Evolutionary conservation across 768 basidiomycete genomes (phyloP).

Genomic region (Suillus paluster): DNA sequence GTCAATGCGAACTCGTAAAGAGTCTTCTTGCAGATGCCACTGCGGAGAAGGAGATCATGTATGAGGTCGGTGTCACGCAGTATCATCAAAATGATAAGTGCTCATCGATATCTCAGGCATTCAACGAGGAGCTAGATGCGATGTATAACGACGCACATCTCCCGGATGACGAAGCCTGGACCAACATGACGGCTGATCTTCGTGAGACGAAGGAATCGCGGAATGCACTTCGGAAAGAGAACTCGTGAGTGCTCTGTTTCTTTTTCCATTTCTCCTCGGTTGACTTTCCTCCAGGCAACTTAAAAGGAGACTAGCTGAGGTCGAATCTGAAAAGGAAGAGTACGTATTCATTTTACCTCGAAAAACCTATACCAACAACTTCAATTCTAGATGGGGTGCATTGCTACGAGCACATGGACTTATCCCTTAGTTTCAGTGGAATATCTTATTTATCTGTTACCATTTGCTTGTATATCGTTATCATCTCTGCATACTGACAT

Average conservation of each 20-base stretch:
- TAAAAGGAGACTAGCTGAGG: slow-evolving; percentile 69
- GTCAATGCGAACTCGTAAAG: slow-evolving; percentile 82
- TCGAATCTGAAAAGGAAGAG: slow-evolving; percentile 81
- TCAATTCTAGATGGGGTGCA: slow-evolving; percentile 60
- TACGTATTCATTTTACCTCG: slow-evolving; percentile 43
- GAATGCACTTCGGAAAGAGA: slow-evolving; percentile 78
- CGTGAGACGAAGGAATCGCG: slow-evolving; percentile 74
- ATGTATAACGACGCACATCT: slow-evolving; percentile 88
- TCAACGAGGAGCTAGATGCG: slow-evolving; percentile 91
- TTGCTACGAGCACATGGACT: slow-evolving; percentile 55
- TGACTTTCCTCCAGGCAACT: slow-evolving; percentile 52
- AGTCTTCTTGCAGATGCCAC: slow-evolving; percentile 76
- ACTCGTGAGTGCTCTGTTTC: slow-evolving; percentile 59
- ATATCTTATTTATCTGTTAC: slow-evolving; percentile 3
- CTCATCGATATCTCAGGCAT: slow-evolving; percentile 58
- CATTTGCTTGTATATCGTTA: slow-evolving; percentile 10
- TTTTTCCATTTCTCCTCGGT: slow-evolving; percentile 4
- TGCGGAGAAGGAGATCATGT: slow-evolving; percentile 91
- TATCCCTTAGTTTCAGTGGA: slow-evolving; percentile 38
- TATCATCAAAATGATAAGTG: background rate
- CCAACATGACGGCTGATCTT: slow-evolving; percentile 75
- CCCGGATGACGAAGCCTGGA: slow-evolving; percentile 83
- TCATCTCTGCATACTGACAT: background rate
- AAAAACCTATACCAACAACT: slow-evolving; percentile 15
- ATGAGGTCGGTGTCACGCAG: slow-evolving; percentile 64